phyloP scores from a whole-genome alignment of 2,329 filamentous ascomycete genomes.

The Amylocarpus encephaloides region DNA sequence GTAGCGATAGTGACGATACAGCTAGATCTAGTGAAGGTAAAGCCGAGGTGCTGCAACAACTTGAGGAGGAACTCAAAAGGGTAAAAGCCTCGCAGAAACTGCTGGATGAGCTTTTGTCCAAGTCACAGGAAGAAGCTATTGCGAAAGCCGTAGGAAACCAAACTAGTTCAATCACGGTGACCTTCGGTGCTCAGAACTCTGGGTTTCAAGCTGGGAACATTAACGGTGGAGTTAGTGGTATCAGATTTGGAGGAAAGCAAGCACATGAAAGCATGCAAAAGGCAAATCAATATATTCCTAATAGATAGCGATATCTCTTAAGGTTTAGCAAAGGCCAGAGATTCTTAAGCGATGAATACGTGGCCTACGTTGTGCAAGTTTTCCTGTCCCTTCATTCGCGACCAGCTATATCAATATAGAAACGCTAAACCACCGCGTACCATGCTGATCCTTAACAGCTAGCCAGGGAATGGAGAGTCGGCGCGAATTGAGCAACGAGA shows the following conservation, averaged over 20 bases:
- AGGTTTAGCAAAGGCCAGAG: too few relatives aligned
- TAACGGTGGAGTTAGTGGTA: slow-evolving; percentile 19
- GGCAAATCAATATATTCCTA: too few relatives aligned
- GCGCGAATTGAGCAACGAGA: background rate
- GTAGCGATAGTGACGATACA: slow-evolving; percentile 14
- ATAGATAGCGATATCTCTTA: too few relatives aligned
- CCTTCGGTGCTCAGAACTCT: slow-evolving; percentile 19
- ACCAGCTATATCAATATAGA: too few relatives aligned
- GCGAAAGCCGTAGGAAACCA: slow-evolving; percentile 15
- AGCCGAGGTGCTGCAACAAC: slow-evolving; percentile 18
- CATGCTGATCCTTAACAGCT: too few relatives aligned
- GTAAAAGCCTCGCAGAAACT: slow-evolving; percentile 20
- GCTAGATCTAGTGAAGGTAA: slow-evolving; percentile 13
- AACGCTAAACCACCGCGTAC: too few relatives aligned
- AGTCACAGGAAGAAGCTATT: slow-evolving; percentile 22
- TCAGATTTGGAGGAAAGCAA: slow-evolving; percentile 20
- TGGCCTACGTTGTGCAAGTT: too few relatives aligned
- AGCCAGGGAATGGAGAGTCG: background rate
- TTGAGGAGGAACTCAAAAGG: slow-evolving; percentile 21
- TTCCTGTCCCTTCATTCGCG: too few relatives aligned
- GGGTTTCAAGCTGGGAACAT: slow-evolving; percentile 20
- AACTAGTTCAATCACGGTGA: slow-evolving; percentile 15
- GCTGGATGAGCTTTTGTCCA: slow-evolving; percentile 19
- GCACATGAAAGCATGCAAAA: background rate
- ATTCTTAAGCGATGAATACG: too few relatives aligned